These are phyloP conservation scores for Schizonepeta tenuifolia DNA, from an alignment of 257 asterid genomes.

Conservation along the genomic window DNA sequence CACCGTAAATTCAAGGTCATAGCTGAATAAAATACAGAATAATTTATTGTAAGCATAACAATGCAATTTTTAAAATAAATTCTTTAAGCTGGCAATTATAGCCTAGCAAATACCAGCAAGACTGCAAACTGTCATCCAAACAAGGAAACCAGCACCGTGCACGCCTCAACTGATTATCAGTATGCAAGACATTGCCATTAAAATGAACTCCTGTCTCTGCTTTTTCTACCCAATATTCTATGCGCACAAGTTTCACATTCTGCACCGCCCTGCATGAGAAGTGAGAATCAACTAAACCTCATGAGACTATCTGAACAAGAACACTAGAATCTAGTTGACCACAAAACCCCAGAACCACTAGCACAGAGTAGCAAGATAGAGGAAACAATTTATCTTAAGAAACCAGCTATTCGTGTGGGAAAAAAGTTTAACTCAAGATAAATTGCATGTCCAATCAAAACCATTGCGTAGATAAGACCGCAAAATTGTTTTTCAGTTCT, in stretches of 20 bases:
- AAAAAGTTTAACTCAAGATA: constrained; percentile 9
- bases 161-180: constrained; percentile 93
- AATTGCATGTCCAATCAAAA: constrained; percentile 17
- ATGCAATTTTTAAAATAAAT: constrained; percentile 7
- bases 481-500: background rate
- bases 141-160: constrained; percentile 99
- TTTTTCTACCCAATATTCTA: constrained; percentile 98
- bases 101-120: constrained; percentile 71
- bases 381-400: constrained; percentile 20
- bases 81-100: constrained; percentile 21
- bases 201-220: constrained; percentile 97
- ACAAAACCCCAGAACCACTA: constrained; percentile 5
- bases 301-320: constrained; percentile 34
- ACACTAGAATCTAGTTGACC: constrained; percentile 18
- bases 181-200: constrained; percentile 73
- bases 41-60: constrained; percentile 33
- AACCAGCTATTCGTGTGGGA: background rate
- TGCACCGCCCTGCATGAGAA: constrained; percentile 75
- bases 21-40: constrained; percentile 56
- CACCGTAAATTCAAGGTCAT: constrained; percentile 95
- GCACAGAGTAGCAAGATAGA: constrained; percentile 13
- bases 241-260: constrained; percentile 76
- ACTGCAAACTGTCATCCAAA: constrained; percentile 89
- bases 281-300: constrained; percentile 43
- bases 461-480: constrained; percentile 13